phyloP scores from a whole-genome alignment of 2,329 filamentous ascomycete species.

The Aureobasidium sp. region DNA sequence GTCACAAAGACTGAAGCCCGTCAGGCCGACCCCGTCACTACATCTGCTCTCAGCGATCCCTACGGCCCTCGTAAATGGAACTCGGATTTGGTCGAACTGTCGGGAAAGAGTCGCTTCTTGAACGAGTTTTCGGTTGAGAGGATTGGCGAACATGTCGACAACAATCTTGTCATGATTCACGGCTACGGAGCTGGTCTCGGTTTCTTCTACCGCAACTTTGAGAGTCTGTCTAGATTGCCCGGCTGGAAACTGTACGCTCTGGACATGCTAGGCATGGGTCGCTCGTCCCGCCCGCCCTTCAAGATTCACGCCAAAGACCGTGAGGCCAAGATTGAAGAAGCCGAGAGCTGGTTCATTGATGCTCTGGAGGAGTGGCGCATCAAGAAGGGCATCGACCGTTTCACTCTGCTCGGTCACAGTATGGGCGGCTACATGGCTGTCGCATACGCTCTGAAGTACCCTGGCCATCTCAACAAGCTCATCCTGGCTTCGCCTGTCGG shows the following conservation, averaged over 20 bases:
- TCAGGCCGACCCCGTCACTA: slow-evolving; percentile 35
- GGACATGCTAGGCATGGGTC: slow-evolving; percentile 93
- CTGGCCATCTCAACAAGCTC: slow-evolving; percentile 87
- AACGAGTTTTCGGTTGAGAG: slow-evolving; percentile 92
- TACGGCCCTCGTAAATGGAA: slow-evolving; percentile 80
- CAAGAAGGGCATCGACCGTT: slow-evolving; percentile 79
- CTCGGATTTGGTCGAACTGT: slow-evolving; percentile 72
- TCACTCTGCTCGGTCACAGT: slow-evolving; percentile 88
- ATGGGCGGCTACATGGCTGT: slow-evolving; percentile 92
- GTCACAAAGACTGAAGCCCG: slow-evolving; percentile 24
- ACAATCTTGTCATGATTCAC: slow-evolving; percentile 91
- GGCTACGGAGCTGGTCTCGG: slow-evolving; percentile 93
- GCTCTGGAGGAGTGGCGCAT: slow-evolving; percentile 93
- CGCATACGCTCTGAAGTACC: slow-evolving; percentile 93
- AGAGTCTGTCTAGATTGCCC: slow-evolving; percentile 65
- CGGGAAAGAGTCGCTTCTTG: slow-evolving; percentile 75
- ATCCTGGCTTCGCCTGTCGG: slow-evolving; percentile 92
- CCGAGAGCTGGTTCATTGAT: slow-evolving; percentile 93
- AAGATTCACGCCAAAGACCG: slow-evolving; percentile 74
- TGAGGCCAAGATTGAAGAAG: slow-evolving; percentile 72
- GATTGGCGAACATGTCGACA: slow-evolving; percentile 65
- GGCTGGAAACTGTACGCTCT: slow-evolving; percentile 89
- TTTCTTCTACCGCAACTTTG: slow-evolving; percentile 98
- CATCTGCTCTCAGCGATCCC: slow-evolving; percentile 53
- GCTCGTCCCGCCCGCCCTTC: slow-evolving; percentile 76